Evolutionary conservation across 345 rosid species (phyloP), one percentile per base, ranked within the genome.

Genomic region (Eucalyptus albens): DNA sequence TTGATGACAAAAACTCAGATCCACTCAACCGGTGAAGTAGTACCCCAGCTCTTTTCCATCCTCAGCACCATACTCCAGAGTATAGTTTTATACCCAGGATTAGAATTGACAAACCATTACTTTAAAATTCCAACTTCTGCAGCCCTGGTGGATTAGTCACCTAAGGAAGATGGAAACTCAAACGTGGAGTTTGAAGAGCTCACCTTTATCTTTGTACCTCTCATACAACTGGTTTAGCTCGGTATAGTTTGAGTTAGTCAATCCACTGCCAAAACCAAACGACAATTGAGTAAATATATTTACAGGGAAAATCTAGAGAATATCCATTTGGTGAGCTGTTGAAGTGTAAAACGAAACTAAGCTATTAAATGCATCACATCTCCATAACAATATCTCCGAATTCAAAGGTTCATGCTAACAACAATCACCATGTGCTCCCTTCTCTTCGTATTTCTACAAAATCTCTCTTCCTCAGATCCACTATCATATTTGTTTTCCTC

Each of bases 121-220:
- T 77, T 10, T 77, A 21, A 40, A 26, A 77, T 77, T 77, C 83
- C 29, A 37, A 40, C 47, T 40, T 77, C 83, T 40, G 83, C 83
- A 40, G 83, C 47, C 83, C 42, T 21, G 83, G 47, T 77, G 83
- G 83, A 40, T 40, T 77, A 77, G 47, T 77, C 83, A 40, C 27
- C 47, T 19, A 51, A 86, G 29, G 88, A 33, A 86, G 88, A 31
- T 51, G 88, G 62, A n/a, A 86, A 77, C 83, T 77, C 80, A 17
- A 82, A 33, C 87, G 9, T 37, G 69, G 88, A 87, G 31, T 19
- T 88, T 59, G 86, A 89, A 89, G 88, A 21, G 51, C 89, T 82
- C 59, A 98, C 99, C 99, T 95, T 95, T 95, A 90, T 94, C 93
- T 93, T 93, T 97, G 93, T 96, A 97, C 91, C 94, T 97, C 88